These are phyloP conservation scores for Phytophthora capsici DNA, from an alignment of 352 stramenopile genomes.

Conservation along the genomic window DNA sequence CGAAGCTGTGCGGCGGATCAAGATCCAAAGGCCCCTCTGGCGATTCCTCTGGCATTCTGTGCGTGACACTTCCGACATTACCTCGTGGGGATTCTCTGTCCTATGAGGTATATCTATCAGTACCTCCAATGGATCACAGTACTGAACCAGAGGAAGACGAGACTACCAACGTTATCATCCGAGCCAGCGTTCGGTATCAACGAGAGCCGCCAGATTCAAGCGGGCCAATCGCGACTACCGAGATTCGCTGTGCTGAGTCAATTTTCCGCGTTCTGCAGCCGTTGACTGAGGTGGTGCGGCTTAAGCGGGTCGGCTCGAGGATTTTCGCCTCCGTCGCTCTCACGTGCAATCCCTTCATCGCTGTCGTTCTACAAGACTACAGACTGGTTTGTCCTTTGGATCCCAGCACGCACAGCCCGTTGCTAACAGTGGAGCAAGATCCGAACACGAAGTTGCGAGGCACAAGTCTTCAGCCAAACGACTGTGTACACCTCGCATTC, in stretches of 20 bases:
- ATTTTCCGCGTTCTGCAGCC: conserved; percentile 44
- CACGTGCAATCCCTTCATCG: conserved; percentile 42
- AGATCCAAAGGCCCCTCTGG: neutral
- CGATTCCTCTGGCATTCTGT: conserved; percentile 11
- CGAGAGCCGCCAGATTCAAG: conserved; percentile 16
- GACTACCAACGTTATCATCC: conserved; percentile 13
- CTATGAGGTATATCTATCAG: conserved; percentile 37
- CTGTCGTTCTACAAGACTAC: conserved; percentile 46
- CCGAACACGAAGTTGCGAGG: conserved; percentile 44
- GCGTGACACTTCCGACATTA: conserved; percentile 33
- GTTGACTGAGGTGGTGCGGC: conserved; percentile 40
- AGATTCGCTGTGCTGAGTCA: conserved; percentile 35
- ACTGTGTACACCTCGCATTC: conserved; percentile 50
- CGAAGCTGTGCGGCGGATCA: conserved; percentile 5
- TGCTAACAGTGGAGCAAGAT: conserved; percentile 37
- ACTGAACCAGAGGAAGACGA: conserved; percentile 14
- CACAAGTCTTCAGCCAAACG: conserved; percentile 35
- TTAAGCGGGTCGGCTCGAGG: conserved; percentile 42
- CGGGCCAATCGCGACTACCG: conserved; percentile 13
- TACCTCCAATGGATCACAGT: conserved; percentile 14
- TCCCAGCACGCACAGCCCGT: neutral
- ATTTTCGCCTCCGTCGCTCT: conserved; percentile 45
- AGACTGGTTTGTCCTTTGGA: conserved; percentile 15
- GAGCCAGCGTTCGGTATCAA: conserved; percentile 38
- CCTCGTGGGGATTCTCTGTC: conserved; percentile 13